These are phyloP conservation scores for Leavenworthia alabamica DNA, from an alignment of 345 rosid species.

Conservation along the genomic window DNA sequence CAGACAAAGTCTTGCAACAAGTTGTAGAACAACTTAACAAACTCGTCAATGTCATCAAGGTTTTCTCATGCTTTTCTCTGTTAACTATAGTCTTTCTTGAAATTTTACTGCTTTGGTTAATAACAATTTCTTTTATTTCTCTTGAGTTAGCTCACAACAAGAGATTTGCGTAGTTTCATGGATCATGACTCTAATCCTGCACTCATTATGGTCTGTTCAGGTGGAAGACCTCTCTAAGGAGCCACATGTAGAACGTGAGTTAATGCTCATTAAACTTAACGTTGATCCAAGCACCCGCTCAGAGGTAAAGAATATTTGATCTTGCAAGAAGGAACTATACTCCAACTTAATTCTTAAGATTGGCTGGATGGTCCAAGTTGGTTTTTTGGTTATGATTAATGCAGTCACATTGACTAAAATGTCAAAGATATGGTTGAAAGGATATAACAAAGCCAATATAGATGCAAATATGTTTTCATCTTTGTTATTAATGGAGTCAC, in stretches of 20 bases:
- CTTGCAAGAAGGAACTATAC: background rate
- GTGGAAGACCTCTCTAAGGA: slow-evolving; percentile 87
- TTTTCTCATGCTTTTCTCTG: slow-evolving; percentile 10
- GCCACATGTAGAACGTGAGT: slow-evolving; percentile 88
- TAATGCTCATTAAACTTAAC: slow-evolving; percentile 77
- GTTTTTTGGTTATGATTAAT: background rate
- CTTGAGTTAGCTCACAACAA: background rate
- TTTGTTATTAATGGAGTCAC: slow-evolving; percentile 4
- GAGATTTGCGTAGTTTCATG: background rate
- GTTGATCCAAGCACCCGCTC: slow-evolving; percentile 49
- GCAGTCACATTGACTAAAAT: background rate
- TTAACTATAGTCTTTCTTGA: background rate
- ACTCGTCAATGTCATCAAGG: slow-evolving; percentile 94
- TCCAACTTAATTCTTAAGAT: too few relatives aligned
- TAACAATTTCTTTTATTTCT: background rate
- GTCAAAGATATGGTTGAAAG: background rate
- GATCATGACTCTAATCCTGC: background rate
- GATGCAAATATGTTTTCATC: background rate
- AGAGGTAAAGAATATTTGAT: slow-evolving; percentile 46
- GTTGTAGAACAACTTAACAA: slow-evolving; percentile 93
- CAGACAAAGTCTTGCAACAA: slow-evolving; percentile 73
- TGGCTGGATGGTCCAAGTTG: slow-evolving; percentile 10
- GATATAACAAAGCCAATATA: too few relatives aligned
- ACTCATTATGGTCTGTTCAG: slow-evolving; percentile 32
- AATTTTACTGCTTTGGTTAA: background rate